Evolutionary conservation across 2,329 filamentous ascomycete species (phyloP).

Genomic region (Monosporascus cannonballus): DNA sequence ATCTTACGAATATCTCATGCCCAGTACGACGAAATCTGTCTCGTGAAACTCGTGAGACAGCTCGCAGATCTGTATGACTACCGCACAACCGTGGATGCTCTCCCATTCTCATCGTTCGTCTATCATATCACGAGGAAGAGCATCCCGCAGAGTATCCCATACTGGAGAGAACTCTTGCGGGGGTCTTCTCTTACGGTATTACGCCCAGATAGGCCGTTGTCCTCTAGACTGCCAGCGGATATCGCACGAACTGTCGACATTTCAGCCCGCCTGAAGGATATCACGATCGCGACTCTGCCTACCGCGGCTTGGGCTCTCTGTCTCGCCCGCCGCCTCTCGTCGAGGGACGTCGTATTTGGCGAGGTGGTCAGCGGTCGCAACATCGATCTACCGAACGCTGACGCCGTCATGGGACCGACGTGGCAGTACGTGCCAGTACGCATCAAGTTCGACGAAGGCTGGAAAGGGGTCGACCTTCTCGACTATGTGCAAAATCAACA

Average conservation of each 20-base stretch:
- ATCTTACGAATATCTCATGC: slow-evolving; percentile 61
- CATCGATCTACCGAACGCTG: slow-evolving; percentile 47
- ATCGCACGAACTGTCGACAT: slow-evolving; percentile 39
- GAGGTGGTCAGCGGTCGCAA: slow-evolving; percentile 61
- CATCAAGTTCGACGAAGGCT: slow-evolving; percentile 44
- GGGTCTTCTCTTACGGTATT: slow-evolving; percentile 46
- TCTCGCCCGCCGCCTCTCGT: slow-evolving; percentile 46
- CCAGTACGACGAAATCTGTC: slow-evolving; percentile 64
- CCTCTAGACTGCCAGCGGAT: slow-evolving; percentile 32
- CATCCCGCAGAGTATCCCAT: slow-evolving; percentile 45
- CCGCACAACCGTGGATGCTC: slow-evolving; percentile 21
- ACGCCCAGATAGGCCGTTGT: slow-evolving; percentile 31
- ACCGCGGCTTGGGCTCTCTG: slow-evolving; percentile 61
- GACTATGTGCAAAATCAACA: slow-evolving; percentile 51
- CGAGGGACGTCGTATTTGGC: slow-evolving; percentile 57
- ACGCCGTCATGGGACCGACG: slow-evolving; percentile 56
- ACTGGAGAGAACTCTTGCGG: slow-evolving; percentile 55
- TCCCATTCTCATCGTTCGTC: slow-evolving; percentile 42
- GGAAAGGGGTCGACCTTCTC: slow-evolving; percentile 48
- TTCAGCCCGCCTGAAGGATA: slow-evolving; percentile 42
- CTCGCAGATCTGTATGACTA: slow-evolving; percentile 47
- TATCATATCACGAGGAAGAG: slow-evolving; percentile 33
- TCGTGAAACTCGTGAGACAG: slow-evolving; percentile 55
- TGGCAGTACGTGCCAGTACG: slow-evolving; percentile 63
- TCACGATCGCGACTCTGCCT: slow-evolving; percentile 59